phyloP scores from a whole-genome alignment of 2,329 filamentous ascomycete species.

The Talaromyces piceae region DNA sequence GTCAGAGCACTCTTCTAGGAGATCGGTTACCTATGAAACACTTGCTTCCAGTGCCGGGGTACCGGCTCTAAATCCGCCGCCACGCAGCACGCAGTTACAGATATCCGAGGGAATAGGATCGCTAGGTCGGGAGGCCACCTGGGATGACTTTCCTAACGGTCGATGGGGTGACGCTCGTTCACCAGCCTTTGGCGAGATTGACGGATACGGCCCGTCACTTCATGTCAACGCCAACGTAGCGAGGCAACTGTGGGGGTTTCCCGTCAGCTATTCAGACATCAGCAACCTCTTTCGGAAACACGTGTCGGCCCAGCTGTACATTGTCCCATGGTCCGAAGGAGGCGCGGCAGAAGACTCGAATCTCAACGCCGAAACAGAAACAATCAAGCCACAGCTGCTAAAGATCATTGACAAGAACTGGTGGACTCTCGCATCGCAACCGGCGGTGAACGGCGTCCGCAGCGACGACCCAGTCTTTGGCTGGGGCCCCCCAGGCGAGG shows the following conservation, averaged over 20 bases:
- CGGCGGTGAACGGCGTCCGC: conserved; percentile 77
- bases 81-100: conserved; percentile 74
- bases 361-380: conserved; percentile 63
- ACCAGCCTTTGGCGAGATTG: conserved; percentile 90
- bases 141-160: conserved; percentile 97
- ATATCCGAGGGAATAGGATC: conserved; percentile 91
- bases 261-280: conserved; percentile 63
- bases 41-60: conserved; percentile 69
- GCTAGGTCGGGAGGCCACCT: conserved; percentile 87
- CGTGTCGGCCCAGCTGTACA: conserved; percentile 67
- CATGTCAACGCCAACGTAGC: conserved; percentile 85
- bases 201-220: conserved; percentile 94
- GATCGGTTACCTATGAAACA: conserved; percentile 51
- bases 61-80: conserved; percentile 60
- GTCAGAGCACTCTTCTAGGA: conserved; percentile 27
- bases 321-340: conserved; percentile 84
- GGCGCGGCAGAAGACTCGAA: conserved; percentile 52
- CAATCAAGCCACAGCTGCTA: conserved; percentile 69
- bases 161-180: conserved; percentile 90
- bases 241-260: conserved; percentile 76
- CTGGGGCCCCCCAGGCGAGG: conserved; percentile 78
- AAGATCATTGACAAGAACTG: conserved; percentile 71
- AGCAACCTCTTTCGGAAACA: conserved; percentile 73
- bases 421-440: conserved; percentile 96
- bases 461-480: conserved; percentile 75